phyloP scores from a whole-genome alignment of 164 flowering plant genomes.

The Piper longum region DNA sequence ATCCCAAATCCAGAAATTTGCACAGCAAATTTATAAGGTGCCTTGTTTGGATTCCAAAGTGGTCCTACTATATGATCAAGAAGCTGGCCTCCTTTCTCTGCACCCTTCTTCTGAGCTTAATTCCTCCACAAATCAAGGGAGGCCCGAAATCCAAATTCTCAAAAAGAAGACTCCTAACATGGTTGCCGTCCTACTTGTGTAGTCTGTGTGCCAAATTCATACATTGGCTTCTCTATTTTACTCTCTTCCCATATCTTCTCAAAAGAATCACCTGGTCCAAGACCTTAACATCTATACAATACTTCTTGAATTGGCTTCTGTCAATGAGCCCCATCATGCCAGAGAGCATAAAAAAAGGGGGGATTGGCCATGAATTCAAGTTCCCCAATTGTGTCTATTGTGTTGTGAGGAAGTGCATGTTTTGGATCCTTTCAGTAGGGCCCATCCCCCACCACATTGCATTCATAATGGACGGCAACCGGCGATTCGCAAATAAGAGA shows the following conservation, averaged over 20 bases:
- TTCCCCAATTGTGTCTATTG: not conserved
- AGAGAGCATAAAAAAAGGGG: not conserved
- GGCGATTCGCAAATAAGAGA: slow-evolving; percentile 40
- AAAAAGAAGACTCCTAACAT: not conserved
- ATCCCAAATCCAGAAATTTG: not conserved
- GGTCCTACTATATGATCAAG: not conserved
- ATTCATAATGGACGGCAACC: slow-evolving; percentile 59
- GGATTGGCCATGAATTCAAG: not conserved
- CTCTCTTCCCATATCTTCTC: not conserved
- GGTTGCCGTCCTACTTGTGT: not conserved
- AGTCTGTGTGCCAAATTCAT: not conserved
- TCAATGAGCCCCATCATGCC: not conserved
- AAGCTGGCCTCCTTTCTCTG: not conserved
- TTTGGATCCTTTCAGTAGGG: slow-evolving; percentile 31
- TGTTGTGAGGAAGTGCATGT: slow-evolving; percentile 19
- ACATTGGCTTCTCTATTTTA: not conserved
- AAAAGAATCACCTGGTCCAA: not conserved
- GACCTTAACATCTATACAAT: not conserved
- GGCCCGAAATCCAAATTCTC: not conserved
- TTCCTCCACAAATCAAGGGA: not conserved
- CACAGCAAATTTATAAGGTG: too few relatives aligned
- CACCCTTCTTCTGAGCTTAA: not conserved
- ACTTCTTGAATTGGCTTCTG: not conserved
- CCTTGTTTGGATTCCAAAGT: not conserved
- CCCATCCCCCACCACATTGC: slow-evolving; percentile 53